Base-by-base conservation (phyloP, 805 yeast genomes). In the Saturnispora kantuleensis region DNA sequence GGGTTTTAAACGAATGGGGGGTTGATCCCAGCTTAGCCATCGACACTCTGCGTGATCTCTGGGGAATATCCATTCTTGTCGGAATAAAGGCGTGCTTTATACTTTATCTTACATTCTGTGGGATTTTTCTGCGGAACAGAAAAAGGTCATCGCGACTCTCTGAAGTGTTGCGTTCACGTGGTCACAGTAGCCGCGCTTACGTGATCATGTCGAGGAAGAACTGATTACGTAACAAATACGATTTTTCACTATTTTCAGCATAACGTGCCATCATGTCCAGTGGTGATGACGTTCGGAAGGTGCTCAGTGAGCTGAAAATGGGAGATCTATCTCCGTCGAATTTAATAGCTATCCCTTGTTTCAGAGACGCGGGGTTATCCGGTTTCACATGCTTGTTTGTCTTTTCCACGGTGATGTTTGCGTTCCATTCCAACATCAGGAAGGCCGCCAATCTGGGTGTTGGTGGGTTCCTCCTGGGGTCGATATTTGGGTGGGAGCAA, bases 401-500 rank as follows among this genome's bases (percentile, higher is more conserved):
- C 0, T 66, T 81, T 33, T 83, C 85, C 0, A 65, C 79, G 0
- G 79, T 81, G 28, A 79, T 84, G 32, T 79, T 82, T 46, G 57
- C 81, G 31, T 76, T 79, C 42, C 86, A 79, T 55, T 80, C 80
- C 55, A 75, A 76, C 41, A 71, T 81, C 0, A 59, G 66, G 9
- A 73, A 73, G 49, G 79, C 94, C 1, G 68, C 76, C 12, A 85
- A 89, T 57, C 89, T 96, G 96, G 81, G 81, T 9, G 69, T 84
- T 41, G 83, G 84, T 33, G 95, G 93, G 3, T 76, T 87, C 51
- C 63, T 84, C 45, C 59, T 87, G 16, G 96, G 96, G 1, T 78
- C 85, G 38, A 71, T 84, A 0, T 79, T 84, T 26, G 85, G 95
- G 1, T 89, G 96, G 96, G 96, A 89, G 59, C 95, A 87, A 63